Evolutionary conservation across 768 basidiomycete species (phyloP).

Genomic region (Xerocomellus chrysenteron): DNA sequence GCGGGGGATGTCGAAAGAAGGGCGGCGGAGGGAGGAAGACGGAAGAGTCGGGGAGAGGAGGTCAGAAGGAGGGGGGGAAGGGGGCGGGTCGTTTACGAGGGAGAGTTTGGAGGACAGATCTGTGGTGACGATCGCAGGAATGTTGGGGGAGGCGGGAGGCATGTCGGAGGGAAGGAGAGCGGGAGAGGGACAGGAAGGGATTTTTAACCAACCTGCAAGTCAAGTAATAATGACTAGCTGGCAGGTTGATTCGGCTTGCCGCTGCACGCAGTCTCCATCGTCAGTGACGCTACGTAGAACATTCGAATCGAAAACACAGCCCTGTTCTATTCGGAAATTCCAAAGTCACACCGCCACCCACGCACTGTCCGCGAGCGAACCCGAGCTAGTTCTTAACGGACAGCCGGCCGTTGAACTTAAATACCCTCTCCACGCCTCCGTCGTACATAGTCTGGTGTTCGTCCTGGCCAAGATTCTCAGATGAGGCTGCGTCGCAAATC

Average conservation of each 20-base stretch:
- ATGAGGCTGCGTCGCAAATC: neutral
- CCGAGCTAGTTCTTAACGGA: neutral
- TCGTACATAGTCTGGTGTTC: neutral
- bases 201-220: no score
- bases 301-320: constrained; percentile 33
- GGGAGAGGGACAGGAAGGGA: neutral
- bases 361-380: neutral
- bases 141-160: constrained; percentile 20
- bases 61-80: constrained; percentile 1
- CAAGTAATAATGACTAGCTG: no score
- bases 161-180: constrained; percentile 8
- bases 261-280: no score
- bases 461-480: no score
- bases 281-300: constrained; percentile 8
- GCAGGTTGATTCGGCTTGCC: no score
- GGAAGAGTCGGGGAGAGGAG: constrained; percentile 24
- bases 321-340: constrained; percentile 18
- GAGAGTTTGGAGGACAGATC: constrained; percentile 34
- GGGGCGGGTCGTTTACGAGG: constrained; percentile 8
- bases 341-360: constrained; percentile 10
- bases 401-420: neutral
- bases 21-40: constrained; percentile 3
- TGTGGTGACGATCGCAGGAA: constrained; percentile 36
- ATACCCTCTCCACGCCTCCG: neutral
- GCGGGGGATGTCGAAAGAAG: constrained; percentile 32